Base-by-base conservation (phyloP, 2,329 filamentous ascomycete genomes). In the Colletotrichum sansevieriae region DNA sequence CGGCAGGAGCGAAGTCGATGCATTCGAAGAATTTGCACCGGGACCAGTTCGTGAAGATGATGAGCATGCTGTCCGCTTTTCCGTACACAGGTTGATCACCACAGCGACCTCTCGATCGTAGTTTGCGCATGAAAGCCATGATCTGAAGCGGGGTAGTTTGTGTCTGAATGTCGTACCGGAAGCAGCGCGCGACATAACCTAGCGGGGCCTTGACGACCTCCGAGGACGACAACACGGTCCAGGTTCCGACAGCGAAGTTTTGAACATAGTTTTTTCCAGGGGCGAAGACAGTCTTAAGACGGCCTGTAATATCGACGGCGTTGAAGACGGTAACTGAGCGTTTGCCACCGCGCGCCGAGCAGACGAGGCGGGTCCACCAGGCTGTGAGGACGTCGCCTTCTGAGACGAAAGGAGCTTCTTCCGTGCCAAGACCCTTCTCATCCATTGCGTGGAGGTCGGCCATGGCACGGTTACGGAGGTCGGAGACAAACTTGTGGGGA, bases 361-460 rank as follows among this genome's bases (percentile, higher is more conserved):
- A 63, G 12, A 78, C 65, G 15, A 73, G 61, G 8, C 70, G 71
- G 5, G 78, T 73, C 60, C 76, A 73, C 81, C 83, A 86, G 0
- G 81, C 82, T 1, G 76, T 73, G 2, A 86, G 72, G 2, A 85
- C 74, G 60, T 86, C 83, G 20, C 80, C 78, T n/a, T 85, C 82
- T 68, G 81, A 84, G 35, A 86, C 47, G 61, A 83, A 85, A 1
- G 80, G 74, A 11, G 63, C 67, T 11, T 65, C 56, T 44, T 71
- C 71, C 11, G 39, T 55, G 46, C 66, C 66, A 5, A 66, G 15
- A 1, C 63, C 56, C 35, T 69, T 69, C 10, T 68, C 68, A 44
- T 43, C 65, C 43, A 71, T 66, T 3, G 59, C 55, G 22, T 44
- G 52, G 29, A 78, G 65, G 22, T 82, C 79, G 7, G 73, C 71